phyloP scores from a whole-genome alignment of 192 early-diverging fungal genomes.

The Coemansia sp. region DNA sequence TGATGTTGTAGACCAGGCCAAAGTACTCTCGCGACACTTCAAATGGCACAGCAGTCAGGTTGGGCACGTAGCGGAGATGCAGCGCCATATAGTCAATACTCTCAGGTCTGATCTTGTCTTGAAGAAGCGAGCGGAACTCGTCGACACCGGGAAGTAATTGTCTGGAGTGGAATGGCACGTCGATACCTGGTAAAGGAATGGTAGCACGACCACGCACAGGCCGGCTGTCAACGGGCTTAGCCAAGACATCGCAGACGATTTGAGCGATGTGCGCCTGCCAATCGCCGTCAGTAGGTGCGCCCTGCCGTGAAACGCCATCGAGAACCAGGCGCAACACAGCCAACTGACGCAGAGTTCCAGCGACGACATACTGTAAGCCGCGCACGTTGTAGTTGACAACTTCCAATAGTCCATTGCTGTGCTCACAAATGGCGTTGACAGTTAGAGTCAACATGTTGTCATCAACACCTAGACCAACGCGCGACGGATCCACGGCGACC shows the following conservation, averaged over 20 bases:
- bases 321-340: constrained; percentile 75
- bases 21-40: constrained; percentile 75
- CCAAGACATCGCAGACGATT: constrained; percentile 65
- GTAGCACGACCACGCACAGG: constrained; percentile 82
- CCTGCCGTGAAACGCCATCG: constrained; percentile 74
- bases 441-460: constrained; percentile 70
- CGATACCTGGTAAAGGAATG: constrained; percentile 84
- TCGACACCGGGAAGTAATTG: constrained; percentile 80
- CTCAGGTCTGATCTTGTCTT: constrained; percentile 69
- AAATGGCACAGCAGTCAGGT: constrained; percentile 91
- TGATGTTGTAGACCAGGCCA: constrained; percentile 63
- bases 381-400: constrained; percentile 96
- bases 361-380: constrained; percentile 89
- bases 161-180: constrained; percentile 88
- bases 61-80: constrained; percentile 85
- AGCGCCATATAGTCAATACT: constrained; percentile 66
- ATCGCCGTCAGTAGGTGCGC: constrained; percentile 69
- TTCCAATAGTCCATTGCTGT: constrained; percentile 70
- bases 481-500: constrained; percentile 87
- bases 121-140: constrained; percentile 82
- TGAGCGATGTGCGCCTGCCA: constrained; percentile 73
- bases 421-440: constrained; percentile 73
- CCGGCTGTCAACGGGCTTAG: constrained; percentile 57
- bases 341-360: constrained; percentile 75
- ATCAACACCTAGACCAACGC: constrained; percentile 71